Evolutionary conservation across 345 rosid species (phyloP), one percentile per base, ranked within the genome.

Genomic region (Salix udensis): DNA sequence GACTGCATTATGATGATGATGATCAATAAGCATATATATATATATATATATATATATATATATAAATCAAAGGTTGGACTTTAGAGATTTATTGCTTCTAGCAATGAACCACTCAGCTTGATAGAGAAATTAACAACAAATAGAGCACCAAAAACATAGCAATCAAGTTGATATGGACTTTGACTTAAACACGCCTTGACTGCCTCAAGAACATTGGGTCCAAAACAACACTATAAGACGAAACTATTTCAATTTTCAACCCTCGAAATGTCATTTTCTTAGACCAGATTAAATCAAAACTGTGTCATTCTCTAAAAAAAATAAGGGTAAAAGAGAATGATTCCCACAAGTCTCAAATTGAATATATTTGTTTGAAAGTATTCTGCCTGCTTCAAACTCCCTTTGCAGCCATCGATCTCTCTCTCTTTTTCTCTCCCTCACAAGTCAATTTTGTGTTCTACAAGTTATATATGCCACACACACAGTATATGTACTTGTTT

Each of bases 271-370:
- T 75, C 79, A 50, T 48, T 76, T 46, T 77, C 71, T 28, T 58
- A 34, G 44, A 65, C 77, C 71, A 19, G 39, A 37, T 58, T 58
- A n/a, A 23, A n/a, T 55, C 23, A 31, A 48, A 34, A 76, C 50
- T n/a, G 23, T 15, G 61, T 71, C 78, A 71, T 53, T 52, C 34
- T 71, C 44, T 9, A 24, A 42, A 30, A 24, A 26, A 4, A 4
- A 1, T 2, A 30, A 16, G 28, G 0, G 46, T 0, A 46, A 2
- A 46, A 77, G 75, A 39, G 44, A 31, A 72, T 12, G 52, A 74
- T 50, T 53, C 77, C 78, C 71, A 24, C 82, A 78, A 82, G 79
- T 71, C 42, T 67, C 74, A 74, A 71, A 74, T 71, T 78, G 46
- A 66, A 44, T 62, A 14, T 72, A 2, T n/a, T n/a, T n/a, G 8